phyloP scores from a whole-genome alignment of 2,329 filamentous ascomycete species.

The Verticillium longisporum region DNA sequence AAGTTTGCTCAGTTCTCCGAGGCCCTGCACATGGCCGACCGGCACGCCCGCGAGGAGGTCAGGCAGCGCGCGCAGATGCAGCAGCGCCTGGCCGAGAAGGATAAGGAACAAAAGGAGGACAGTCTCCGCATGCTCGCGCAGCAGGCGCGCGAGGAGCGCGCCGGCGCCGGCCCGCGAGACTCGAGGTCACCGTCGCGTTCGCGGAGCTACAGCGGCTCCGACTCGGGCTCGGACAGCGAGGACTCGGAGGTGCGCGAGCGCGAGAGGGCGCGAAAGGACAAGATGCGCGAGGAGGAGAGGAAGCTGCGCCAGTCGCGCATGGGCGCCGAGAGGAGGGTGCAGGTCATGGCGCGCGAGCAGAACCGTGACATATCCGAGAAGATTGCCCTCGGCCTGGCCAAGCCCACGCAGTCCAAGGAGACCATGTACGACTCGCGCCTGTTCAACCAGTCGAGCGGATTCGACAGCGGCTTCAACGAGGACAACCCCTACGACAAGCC shows the following conservation, averaged over 20 bases:
- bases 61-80: constrained; percentile 91
- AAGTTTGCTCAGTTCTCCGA: constrained; percentile 97
- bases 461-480: constrained; percentile 91
- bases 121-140: constrained; percentile 81
- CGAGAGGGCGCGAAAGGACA: constrained; percentile 70
- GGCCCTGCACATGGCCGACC: constrained; percentile 86
- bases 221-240: constrained; percentile 51
- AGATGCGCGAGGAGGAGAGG: constrained; percentile 74
- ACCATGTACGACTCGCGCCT: constrained; percentile 95
- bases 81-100: constrained; percentile 91
- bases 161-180: constrained; percentile 40
- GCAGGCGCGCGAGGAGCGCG: constrained; percentile 80
- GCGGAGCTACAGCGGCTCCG: constrained; percentile 46
- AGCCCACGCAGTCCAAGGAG: constrained; percentile 86
- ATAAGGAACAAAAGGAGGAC: constrained; percentile 91
- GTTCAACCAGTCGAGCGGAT: constrained; percentile 90
- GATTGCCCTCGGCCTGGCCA: constrained; percentile 87
- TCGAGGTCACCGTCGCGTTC: constrained; percentile 30
- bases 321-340: constrained; percentile 85
- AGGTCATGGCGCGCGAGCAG: constrained; percentile 91
- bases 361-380: constrained; percentile 97
- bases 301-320: constrained; percentile 91
- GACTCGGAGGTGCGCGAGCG: constrained; percentile 68
- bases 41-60: constrained; percentile 92
- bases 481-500: constrained; percentile 98